Conservation (phyloP, 2,329 filamentous ascomycete genomes). For the Fusarium ramigenum region DNA sequence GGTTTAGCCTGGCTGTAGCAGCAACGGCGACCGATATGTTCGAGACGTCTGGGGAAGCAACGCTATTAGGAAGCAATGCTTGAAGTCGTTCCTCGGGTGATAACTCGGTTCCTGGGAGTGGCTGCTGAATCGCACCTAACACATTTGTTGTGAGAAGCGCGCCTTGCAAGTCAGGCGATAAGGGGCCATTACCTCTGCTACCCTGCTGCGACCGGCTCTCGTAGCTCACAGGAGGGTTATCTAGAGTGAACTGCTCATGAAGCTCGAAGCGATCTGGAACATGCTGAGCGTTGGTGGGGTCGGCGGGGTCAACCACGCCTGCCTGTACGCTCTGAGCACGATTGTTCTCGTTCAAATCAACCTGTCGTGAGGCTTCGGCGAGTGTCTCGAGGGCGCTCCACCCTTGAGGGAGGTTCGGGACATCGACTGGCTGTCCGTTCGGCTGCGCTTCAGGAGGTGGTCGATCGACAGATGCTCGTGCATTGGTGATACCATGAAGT, state of each 20-base stretch:
- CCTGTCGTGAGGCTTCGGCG: conserved; percentile 85
- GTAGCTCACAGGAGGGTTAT: conserved; percentile 63
- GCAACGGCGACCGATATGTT: conserved; percentile 66
- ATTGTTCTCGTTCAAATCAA: conserved; percentile 72
- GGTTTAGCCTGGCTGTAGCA: conserved; percentile 64
- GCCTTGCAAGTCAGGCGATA: neutral
- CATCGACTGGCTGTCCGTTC: conserved; percentile 43
- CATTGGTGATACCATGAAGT: conserved; percentile 73
- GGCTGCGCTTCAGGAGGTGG: conserved; percentile 41
- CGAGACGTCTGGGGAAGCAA: conserved; percentile 54
- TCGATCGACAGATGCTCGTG: conserved; percentile 47
- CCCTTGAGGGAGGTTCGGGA: conserved; percentile 60
- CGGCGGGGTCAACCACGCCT: conserved; percentile 39
- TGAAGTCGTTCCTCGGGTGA: conserved; percentile 62
- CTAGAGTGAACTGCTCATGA: conserved; percentile 67
- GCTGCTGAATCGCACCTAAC: conserved; percentile 33
- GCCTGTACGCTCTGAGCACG: conserved; percentile 56
- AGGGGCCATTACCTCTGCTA: conserved; percentile 38
- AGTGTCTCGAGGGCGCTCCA: conserved; percentile 87
- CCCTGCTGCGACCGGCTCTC: conserved; percentile 47
- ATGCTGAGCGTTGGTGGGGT: conserved; percentile 38
- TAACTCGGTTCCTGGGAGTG: conserved; percentile 47
- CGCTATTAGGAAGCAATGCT: conserved; percentile 53
- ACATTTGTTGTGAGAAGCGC: conserved; percentile 17
- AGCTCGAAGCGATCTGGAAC: conserved; percentile 58